Percentiles rank a stretch among this genome's conserved stretches.
These are phyloP conservation scores for Oryza australiensis DNA, from an alignment of 176 grass and related monocot species.

Conservation along the genomic window DNA sequence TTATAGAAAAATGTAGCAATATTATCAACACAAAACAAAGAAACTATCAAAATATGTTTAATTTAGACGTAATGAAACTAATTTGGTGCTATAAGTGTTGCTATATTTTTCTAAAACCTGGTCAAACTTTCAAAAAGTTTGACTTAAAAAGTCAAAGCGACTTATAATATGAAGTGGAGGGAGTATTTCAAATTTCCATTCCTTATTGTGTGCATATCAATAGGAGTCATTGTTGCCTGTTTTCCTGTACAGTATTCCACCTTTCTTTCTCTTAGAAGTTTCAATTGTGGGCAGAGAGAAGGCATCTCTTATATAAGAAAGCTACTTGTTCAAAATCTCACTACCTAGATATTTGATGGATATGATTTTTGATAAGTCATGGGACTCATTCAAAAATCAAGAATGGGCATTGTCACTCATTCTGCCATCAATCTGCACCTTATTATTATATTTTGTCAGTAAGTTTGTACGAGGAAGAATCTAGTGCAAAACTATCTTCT, in stretches of 20 bases:
- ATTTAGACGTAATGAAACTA: too few species aligned
- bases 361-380: background rate
- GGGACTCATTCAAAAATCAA: too few species aligned
- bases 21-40: too few species aligned
- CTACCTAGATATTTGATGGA: too few species aligned
- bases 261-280: background rate
- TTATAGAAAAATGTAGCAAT: too few species aligned
- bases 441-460: background rate
- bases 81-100: too few species aligned
- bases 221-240: slow-evolving; percentile 1
- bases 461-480: background rate
- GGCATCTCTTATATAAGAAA: slow-evolving; percentile 9
- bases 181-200: background rate
- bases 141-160: too few species aligned
- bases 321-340: background rate
- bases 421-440: background rate
- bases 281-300: background rate
- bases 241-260: slow-evolving; percentile 4
- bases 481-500: background rate
- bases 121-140: too few species aligned
- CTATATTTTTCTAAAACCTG: too few species aligned
- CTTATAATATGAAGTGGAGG: too few species aligned
- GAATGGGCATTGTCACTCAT: background rate
- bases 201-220: background rate
- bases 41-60: too few species aligned